Evolutionary conservation across 352 stramenopile genomes (phyloP), one percentile per base, ranked within the genome.

Genomic region (Thalassiosira exigua): DNA sequence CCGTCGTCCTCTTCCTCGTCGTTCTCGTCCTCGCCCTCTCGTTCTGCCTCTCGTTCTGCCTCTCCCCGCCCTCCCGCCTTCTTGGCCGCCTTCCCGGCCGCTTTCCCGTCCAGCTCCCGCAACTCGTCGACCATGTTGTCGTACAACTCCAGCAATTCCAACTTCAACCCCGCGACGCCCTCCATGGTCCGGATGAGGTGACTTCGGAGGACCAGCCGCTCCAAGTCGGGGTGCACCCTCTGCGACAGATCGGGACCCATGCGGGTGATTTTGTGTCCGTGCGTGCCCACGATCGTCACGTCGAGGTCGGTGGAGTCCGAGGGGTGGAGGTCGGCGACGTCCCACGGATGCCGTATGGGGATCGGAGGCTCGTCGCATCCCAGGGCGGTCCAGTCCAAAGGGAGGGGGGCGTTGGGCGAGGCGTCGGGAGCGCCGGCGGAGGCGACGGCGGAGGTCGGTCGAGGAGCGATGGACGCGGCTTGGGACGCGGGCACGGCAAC

Each of bases 111-210:
- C 5, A 17, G 42, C 21, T 29, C 59, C 36, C 50, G 69, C 51
- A 98, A 91, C 14, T 87, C 84, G 79, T 97, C 89, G 70, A 99
- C 96, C 77, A 98, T 90, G 90, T 99, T 99, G 81, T 99, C 96
- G 91, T 99, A 99, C 19, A 99, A 87, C 87, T 99, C 97, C 26
- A 99, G 85, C 21, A 98, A 91, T 81, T 95, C 75, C 58, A 99
- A 90, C 27, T 79, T 58, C 26, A 96, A 85, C 11, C 46, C 59
- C 12, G 70, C 68, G n/a, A 96, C 48, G 12, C 86, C 89, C 71
- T 93, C 78, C 85, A 96, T 95, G 3, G 84, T 86, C 3, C 67
- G 59, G 51, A 96, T 92, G 29, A 96, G 71, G 82, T 95, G 92
- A 32, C 80, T 92, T 32, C 93, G 75, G 5, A 96, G 70, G 12